Evolutionary conservation across 2,329 filamentous ascomycete genomes (phyloP), one percentile per base, ranked within the genome.

Genomic region (Tolypocladium pustulatum): DNA sequence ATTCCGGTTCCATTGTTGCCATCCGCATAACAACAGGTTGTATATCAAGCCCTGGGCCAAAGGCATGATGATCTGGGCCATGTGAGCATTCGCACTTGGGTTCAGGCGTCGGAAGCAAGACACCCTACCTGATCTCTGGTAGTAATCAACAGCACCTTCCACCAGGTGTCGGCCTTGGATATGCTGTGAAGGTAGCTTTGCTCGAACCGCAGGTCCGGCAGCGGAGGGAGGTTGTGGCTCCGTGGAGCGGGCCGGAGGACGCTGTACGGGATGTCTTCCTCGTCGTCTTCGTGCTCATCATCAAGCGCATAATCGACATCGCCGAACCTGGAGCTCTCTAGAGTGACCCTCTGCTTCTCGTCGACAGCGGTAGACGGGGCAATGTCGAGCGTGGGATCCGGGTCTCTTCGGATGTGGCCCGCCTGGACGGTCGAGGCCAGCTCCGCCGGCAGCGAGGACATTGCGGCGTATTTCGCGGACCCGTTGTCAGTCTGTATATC

Each of bases 161-260:
- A 87, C 85, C 87, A 92, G 30, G 84, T 86, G 64, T 94, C 84
- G 40, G 91, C 91, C 58, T 84, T 80, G 63, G 87, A 83, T 65
- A 99, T 89, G 75, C 91, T 96, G 66, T 89, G 88, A 58, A 99
- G 82, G 73, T 99, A 99, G 79, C 92, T 97, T 81, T 99, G 94
- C 76, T 99, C 94, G 75, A 97, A 97, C 51, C 94, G 85, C 64
- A 99, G 78, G 75, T 99, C 94, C 4, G 92, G 91, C 68, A 97
- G 82, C 10, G 85, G 83, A 36, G 81, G 83, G 58, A 86, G 76
- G 46, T 75, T 72, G 40, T 74, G 72, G 54, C 68, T 67, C 54
- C 76, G 78, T 56, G 76, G 76, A 58, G 78, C 72, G 54, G 84
- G 78, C 51, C 78, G 78, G 56, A 91, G 73, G 6, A 87, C 80